Base-by-base conservation (phyloP, 192 early-diverging fungal species). In the Martensiomyces pterosporus region DNA sequence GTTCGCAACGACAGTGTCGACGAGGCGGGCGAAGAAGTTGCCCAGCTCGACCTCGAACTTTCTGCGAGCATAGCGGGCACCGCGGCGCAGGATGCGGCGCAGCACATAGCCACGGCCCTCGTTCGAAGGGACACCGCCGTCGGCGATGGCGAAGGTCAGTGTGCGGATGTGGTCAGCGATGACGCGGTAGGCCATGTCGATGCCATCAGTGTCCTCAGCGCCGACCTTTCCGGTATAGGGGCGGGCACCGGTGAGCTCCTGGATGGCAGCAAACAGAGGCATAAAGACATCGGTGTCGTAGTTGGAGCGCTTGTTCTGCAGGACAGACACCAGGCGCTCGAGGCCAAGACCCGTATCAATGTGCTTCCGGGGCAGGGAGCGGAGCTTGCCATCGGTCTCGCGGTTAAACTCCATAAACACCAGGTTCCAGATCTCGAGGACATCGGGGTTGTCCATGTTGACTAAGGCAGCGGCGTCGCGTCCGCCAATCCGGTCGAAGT, bases 391-490 rank as follows among this genome's bases (percentile, higher is more conserved):
- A 67, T 93, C 92, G 9, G 83, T 62, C 62, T 97, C 94, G 55
- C 96, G 92, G 81, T 99, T 96, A 81, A 90, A 99, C 68, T 97
- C 86, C 81, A 99, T 99, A 48, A 99, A 99, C 55, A 99, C 96
- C 14, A 99, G 67, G 73, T 98, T 98, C 95, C 95, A 98, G 66
- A 98, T 94, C 76, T 98, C 95, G 29, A 98, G 73, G 10, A 98
- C 92, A 55, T 93, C 87, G 26, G 95, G 95, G 77, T 98, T 93
- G 67, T 98, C 95, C 82, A 87, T 66, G 72, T 98, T 98, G 43
- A 98, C 95, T 35, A 96, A 77, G 43, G 81, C 64, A 14, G 88
- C 59, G 15, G 90, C 93, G 65, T 96, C 81, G 47, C 95, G 91
- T 18, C 85, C 85, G 33, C 95, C 95, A 63, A 93, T 98, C 32